Evolutionary conservation across 176 grass and related monocot genomes (phyloP), one percentile per base, ranked within the genome.

Genomic region (Poa pratensis): DNA sequence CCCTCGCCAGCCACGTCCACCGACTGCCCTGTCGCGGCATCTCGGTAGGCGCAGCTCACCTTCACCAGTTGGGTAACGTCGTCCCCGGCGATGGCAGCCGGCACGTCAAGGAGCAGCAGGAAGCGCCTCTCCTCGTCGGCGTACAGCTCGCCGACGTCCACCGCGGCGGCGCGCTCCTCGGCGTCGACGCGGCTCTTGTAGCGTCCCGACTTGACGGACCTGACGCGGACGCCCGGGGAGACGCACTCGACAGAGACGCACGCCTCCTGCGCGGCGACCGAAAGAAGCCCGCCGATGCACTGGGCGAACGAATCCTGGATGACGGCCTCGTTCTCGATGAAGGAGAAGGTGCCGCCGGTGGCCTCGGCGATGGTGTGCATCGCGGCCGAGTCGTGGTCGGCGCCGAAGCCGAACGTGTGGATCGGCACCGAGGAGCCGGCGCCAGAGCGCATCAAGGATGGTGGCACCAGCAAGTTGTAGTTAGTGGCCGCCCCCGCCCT

Each of bases 81-180:
- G 1, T 48, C n/a, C 4, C 10, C 11, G 2, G 13, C 40, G 6
- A 15, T 27, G 61, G 13, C 61, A 13, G 13, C 2, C 7, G 69
- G 69, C 69, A 73, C 42, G 20, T 73, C 69, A 22, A 73, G 9
- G 5, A 42, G 39, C 9, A 70, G 37, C 19, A 73, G 69, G 42
- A 73, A 73, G 69, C 69, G 69, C 39, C 69, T 73, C 13, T 73
- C 69, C 22, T 73, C 42, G 22, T 73, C 22, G 42, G 69, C 69
- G 14, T 73, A 73, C 42, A 73, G 69, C 22, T 73, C 42, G n/a
- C 69, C 69, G 13, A 73, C 69, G 42, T 73, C 69, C 12, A 73
- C 69, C 1, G 69, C 4, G 42, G 42, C 42, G 13, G 69, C 6
- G 3, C 69, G 42, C 22, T 22, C 5, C 13, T 24, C 69, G 2